Conservation (phyloP, 2,329 filamentous ascomycete genomes). For the Coniella vitis region DNA sequence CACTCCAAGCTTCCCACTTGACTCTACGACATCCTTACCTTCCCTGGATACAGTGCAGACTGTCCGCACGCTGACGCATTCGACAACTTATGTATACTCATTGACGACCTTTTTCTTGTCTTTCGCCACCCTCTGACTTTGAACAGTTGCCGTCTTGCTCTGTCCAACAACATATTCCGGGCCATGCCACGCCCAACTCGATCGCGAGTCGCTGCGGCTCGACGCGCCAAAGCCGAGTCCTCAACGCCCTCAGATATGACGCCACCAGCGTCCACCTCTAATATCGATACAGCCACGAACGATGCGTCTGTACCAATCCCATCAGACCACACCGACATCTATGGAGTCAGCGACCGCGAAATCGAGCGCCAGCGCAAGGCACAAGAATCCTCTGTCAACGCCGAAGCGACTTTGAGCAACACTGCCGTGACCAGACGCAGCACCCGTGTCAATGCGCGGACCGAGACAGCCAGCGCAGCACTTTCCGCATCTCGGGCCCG, state of each 20-base stretch:
- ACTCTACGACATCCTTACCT: conserved; percentile 2
- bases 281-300: not conserved
- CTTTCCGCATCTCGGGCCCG: conserved; percentile 22
- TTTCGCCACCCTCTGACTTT: not conserved
- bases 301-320: conserved; percentile 12
- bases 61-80: conserved; percentile 8
- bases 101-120: not conserved
- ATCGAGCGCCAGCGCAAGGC: conserved; percentile 12
- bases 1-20: conserved; percentile 8
- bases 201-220: conserved; percentile 24
- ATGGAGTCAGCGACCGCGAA: conserved; percentile 30
- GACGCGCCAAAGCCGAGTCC: conserved; percentile 9
- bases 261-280: not conserved
- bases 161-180: not conserved
- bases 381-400: conserved; percentile 19
- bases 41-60: not conserved
- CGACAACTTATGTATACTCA: not conserved
- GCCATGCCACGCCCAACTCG: conserved; percentile 27
- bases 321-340: conserved; percentile 21
- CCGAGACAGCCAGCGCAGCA: conserved; percentile 15
- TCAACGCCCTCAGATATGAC: conserved; percentile 15
- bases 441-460: conserved; percentile 7
- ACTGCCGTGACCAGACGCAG: not conserved
- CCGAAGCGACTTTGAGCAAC: conserved; percentile 12
- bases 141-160: no score